Evolutionary conservation across 1,284 basidiomycete genomes (phyloP), one percentile per base, ranked within the genome.

Genomic region (Inonotus hispidus): DNA sequence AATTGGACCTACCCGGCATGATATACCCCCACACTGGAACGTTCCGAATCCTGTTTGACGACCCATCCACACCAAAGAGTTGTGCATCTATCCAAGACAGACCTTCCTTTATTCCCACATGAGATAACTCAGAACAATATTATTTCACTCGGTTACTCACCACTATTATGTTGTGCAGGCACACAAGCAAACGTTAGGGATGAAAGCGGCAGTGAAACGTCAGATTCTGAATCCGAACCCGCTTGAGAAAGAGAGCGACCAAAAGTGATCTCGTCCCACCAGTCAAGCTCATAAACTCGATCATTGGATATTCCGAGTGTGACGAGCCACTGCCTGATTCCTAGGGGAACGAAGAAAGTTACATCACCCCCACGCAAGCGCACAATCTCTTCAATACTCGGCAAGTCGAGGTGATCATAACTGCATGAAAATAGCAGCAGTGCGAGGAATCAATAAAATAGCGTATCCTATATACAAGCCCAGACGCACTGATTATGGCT

Each of bases 31-130:
- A 63, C 6, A 37, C 58, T 53, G 16, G 27, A 38, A 10, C 53
- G 41, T 11, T 38, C 37, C 37, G 16, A 41, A 14, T 50, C 50
- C 38, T 67, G 68, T 53, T 68, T 65, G 25, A 71, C 69, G 1
- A 71, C 64, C 73, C 73, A 75, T 35, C 73, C 70, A 5, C 68
- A 66, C 73, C 73, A 74, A 4, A 75, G 65, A 10, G 72, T 70
- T 2, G 66, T 59, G 2, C 69, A 56, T 53, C 67, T 66, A 60
- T 74, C 73, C 23, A 66, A 49, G 2, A 74, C 25, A 16, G 67
- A 62, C 8, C 73, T 64, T 2, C 73, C 73, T 73, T 23, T 21
- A 47, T 10, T 32, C 27, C 27, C 53, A 13, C 19, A 35, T 43
- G 29, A 8, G 10, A 8, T n/a, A 29, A 16, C 29, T 50, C 14